Evolutionary conservation across 352 stramenopile genomes (phyloP), one percentile per base, ranked within the genome.

Genomic region (Phytophthora quininea): DNA sequence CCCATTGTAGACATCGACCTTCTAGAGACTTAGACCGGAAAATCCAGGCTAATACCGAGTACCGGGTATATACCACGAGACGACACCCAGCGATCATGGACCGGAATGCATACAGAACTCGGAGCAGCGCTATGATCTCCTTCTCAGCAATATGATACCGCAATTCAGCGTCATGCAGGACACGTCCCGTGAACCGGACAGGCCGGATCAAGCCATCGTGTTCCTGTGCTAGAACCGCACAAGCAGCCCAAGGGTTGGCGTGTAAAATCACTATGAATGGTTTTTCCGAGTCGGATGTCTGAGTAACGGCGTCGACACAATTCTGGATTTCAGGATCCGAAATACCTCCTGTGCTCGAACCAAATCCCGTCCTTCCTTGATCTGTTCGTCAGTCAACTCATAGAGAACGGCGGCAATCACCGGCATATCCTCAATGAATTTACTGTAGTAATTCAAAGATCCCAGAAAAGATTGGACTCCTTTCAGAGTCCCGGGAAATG

Each of bases 351-450:
- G 24, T 12, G 43, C 43, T 6, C 43, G 43, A 6, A 6, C 43
- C 15, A 49, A 27, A n/a, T 49, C 43, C 19, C 11, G 15, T 9
- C 43, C 15, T 29, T 6, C 6, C 9, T 49, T 6, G 4, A 49
- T 9, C 19, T 49, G 43, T 6, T 49, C 43, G 14, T 49, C 43
- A 6, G 43, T 49, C 43, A 49, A 49, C 15, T 49, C 43, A 27
- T 49, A 49, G 9, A 49, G 43, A 9, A 49, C 43, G 11, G 43
- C 8, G 3, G 43, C 43, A 3, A 49, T 29, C 2, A 49, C 43
- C 4, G 43, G 43, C 12, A 49, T n/a, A 29, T 49, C 43, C 19
- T 49, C 43, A 3, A 49, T 49, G 43, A 49, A 49, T n/a, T 49
- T 49, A 8, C 19, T 49, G 2, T 49, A 49, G 15, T 49, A 49